phyloP scores from a whole-genome alignment of 257 asterid species.

The Solanum chiquidenum region DNA sequence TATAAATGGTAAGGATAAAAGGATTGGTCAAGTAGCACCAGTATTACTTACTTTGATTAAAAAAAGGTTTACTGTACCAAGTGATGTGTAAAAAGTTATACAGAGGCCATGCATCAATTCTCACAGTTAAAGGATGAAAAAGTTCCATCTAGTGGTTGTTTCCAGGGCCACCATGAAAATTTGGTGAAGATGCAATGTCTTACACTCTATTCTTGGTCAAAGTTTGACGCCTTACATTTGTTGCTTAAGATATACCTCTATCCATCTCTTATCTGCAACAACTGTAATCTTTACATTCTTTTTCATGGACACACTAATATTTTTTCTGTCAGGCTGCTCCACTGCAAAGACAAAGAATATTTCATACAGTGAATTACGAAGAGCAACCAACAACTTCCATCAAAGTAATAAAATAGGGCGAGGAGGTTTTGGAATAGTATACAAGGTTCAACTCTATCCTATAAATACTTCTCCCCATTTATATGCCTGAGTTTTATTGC shows the following conservation, averaged over 20 bases:
- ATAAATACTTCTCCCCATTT: background rate
- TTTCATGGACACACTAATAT: conserved; percentile 7
- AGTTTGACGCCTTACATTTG: background rate
- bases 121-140: background rate
- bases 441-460: conserved; percentile 47
- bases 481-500: background rate
- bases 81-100: background rate
- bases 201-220: background rate
- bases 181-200: background rate
- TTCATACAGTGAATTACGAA: conserved; percentile 51
- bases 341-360: conserved; percentile 38
- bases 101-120: background rate
- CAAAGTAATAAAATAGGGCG: conserved; percentile 61
- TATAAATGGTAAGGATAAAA: background rate
- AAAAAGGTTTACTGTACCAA: background rate
- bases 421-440: conserved; percentile 92
- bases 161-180: background rate
- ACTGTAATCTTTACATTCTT: background rate
- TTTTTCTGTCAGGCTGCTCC: conserved; percentile 32
- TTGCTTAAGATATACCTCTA: background rate
- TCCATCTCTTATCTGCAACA: background rate
- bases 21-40: background rate
- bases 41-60: background rate
- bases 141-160: background rate
- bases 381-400: conserved; percentile 63